Evolutionary conservation across 1,284 basidiomycete species (phyloP).

Genomic region (Serendipita sp.): DNA sequence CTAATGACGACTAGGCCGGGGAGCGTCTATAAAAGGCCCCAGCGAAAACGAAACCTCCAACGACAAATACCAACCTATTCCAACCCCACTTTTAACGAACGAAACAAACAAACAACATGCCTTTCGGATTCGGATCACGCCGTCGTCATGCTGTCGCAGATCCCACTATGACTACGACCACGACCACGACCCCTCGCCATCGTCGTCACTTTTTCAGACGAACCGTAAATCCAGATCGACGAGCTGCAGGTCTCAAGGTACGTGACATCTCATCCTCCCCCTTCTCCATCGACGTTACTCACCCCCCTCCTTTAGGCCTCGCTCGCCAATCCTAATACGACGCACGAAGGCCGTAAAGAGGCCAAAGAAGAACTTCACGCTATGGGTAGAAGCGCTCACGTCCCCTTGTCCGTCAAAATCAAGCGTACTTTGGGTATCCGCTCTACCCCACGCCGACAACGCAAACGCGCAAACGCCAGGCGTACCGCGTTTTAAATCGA

Average conservation of each 20-base stretch:
- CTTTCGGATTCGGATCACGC: neutral
- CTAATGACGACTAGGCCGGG: no score
- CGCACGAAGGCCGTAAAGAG: slow-evolving; percentile 13
- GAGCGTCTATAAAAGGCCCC: neutral
- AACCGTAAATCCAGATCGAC: slow-evolving; percentile 11
- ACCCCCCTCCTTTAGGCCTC: slow-evolving; percentile 1
- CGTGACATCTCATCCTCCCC: neutral
- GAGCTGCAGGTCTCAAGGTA: slow-evolving; percentile 14
- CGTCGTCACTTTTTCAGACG: slow-evolving; percentile 11
- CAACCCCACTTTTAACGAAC: neutral
- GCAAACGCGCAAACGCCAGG: neutral
- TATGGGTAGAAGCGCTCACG: slow-evolving; percentile 4
- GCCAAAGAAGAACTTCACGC: slow-evolving; percentile 14
- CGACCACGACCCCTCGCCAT: slow-evolving; percentile 5
- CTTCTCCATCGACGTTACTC: neutral
- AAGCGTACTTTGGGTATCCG: neutral
- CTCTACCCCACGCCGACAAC: neutral
- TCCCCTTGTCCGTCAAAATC: neutral
- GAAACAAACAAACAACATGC: neutral
- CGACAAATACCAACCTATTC: neutral
- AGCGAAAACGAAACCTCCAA: neutral
- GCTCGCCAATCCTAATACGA: slow-evolving; percentile 15
- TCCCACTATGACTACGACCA: slow-evolving; percentile 8
- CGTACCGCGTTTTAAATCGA: no score
- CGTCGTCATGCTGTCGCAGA: neutral